Evolutionary conservation across 108 stramenopile genomes (phyloP), one percentile per base, ranked within the genome.

Genomic region (Discostella stelligeroides): DNA sequence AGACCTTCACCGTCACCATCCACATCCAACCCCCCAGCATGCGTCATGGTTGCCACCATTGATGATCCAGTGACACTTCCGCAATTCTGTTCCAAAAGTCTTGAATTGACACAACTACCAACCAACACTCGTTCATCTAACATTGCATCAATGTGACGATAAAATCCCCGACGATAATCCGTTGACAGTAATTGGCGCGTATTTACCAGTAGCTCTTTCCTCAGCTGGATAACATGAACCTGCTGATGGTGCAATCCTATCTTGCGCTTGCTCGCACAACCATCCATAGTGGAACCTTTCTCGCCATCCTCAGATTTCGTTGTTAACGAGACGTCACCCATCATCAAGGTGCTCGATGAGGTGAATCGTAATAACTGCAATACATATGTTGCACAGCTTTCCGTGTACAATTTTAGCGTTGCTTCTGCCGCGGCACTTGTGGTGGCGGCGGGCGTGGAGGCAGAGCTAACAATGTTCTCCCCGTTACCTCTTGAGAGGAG

Each of bases 101-200:
- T 24, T 17, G 63, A 64, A 65, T 63, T 28, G 2, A 27, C 17
- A 2, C 25, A 14, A 30, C 55, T 75, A 27, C 91, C 91, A 50
- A 84, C 73, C 61, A 94, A 67, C 12, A 97, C 68, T 17, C 85
- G 80, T 72, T 98, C 98, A 51, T 98, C 94, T 45, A 98, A 76
- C 40, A 98, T 83, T 6, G 82, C 66, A 77, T 98, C 97, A 27
- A 97, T 83, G 62, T 91, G 93, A 10, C 81, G 80, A 39, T 83
- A 86, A 77, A 97, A 94, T n/a, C 93, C 95, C 12, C 80, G 81
- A 6, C 92, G 89, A 67, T 98, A 97, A 14, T 95, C 90, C 0
- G 77, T 97, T 20, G 93, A 90, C 12, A 98, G 75, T 14, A 98
- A 91, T 66, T 97, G 96, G 2, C 97, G 85, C 4, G 94, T 95